Percentiles rank a stretch among this genome's conserved stretches.
phyloP scores from a whole-genome alignment of 148 eudicot genomes.

The Heliosperma pusillum region DNA sequence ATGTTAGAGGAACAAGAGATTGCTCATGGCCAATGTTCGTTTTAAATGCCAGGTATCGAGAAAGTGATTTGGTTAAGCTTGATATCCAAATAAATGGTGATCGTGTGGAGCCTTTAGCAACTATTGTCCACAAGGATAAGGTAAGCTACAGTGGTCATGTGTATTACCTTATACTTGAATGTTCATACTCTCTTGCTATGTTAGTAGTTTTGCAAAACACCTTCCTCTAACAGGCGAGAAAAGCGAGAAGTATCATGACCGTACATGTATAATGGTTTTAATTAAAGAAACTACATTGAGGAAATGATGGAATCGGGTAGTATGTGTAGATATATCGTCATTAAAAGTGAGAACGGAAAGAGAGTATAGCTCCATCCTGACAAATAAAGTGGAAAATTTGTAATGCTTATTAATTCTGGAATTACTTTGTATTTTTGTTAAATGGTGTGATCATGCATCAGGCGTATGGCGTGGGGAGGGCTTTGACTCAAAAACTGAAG shows the following conservation, averaged over 20 bases:
- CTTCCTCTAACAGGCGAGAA: background rate
- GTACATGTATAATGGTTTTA: no score
- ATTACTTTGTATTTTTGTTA: background rate
- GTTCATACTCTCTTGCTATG: background rate
- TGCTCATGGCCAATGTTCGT: no score
- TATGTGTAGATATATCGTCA: no score
- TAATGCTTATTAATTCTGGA: background rate
- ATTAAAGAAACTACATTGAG: no score
- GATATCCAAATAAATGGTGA: conserved; percentile 90
- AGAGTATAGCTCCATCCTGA: background rate
- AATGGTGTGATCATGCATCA: conserved; percentile 22
- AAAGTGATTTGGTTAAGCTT: conserved; percentile 91
- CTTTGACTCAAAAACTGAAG: conserved; percentile 92
- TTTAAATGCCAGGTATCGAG: conserved; percentile 59
- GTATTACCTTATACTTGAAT: background rate
- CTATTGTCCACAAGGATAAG: conserved; percentile 96
- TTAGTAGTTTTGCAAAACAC: background rate
- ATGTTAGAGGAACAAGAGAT: no score
- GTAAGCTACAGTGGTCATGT: conserved; percentile 46
- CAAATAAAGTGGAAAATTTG: background rate
- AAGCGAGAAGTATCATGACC: no score
- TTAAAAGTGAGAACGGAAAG: no score
- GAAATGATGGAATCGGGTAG: no score
- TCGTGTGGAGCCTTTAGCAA: conserved; percentile 85
- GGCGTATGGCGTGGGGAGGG: conserved; percentile 94